phyloP scores from a whole-genome alignment of 352 stramenopile species.

The Pythium periplocum region DNA sequence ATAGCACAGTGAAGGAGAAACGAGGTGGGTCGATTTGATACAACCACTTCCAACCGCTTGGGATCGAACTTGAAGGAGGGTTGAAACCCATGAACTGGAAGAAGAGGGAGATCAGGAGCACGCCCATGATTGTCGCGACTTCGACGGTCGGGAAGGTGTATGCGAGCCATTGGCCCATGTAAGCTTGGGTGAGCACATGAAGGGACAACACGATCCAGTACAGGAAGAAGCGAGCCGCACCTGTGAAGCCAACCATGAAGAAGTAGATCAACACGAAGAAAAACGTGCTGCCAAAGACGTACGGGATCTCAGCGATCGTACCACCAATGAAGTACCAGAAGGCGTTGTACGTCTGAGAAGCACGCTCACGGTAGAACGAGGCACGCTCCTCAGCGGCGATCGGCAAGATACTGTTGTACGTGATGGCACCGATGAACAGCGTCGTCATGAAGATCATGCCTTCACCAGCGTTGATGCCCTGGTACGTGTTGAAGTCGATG shows the following conservation, averaged over 20 bases:
- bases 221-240: constrained; percentile 10
- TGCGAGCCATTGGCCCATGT: constrained; percentile 19
- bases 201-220: constrained; percentile 23
- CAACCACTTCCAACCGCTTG: constrained; percentile 46
- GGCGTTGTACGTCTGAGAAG: constrained; percentile 64
- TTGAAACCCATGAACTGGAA: constrained; percentile 78
- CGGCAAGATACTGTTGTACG: constrained; percentile 49
- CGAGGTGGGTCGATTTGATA: constrained; percentile 36
- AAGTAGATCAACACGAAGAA: constrained; percentile 26
- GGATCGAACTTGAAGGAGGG: constrained; percentile 43
- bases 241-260: constrained; percentile 22
- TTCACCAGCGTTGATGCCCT: constrained; percentile 20
- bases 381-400: constrained; percentile 68
- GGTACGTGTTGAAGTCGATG: constrained; percentile 17
- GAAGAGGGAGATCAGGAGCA: constrained; percentile 54
- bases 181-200: constrained; percentile 22
- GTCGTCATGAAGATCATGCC: constrained; percentile 57
- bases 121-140: constrained; percentile 20
- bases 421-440: constrained; percentile 51
- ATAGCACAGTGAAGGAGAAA: constrained; percentile 18
- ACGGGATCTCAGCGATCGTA: constrained; percentile 57
- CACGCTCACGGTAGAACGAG: constrained; percentile 47
- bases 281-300: constrained; percentile 18
- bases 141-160: constrained; percentile 23
- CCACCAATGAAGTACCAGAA: constrained; percentile 47